Evolutionary conservation across 2,329 filamentous ascomycete species (phyloP), one percentile per base, ranked within the genome.

Genomic region (Cercospora brassicicola): DNA sequence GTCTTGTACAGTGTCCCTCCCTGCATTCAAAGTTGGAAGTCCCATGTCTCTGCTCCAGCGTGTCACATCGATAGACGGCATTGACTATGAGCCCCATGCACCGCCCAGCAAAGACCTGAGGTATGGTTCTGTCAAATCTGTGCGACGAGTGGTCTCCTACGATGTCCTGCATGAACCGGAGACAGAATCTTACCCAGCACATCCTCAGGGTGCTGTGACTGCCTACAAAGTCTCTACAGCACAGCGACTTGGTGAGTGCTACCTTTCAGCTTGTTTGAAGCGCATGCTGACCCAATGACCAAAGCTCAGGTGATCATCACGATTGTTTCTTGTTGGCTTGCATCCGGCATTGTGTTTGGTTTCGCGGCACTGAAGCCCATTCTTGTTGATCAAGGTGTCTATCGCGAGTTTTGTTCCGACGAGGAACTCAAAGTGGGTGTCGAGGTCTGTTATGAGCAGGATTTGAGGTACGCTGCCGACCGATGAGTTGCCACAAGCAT

Each of bases 331-430:
- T 94, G 91, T 78, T 86, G 93, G 61, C 84, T 96, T 69, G 88
- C 91, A 9, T 89, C 92, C 2, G 93, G 92, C 1, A 84, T 94
- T 59, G 88, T 95, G 15, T 95, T 95, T 79, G 92, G 92, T 33
- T 95, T 92, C 78, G 92, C 92, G 18, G 92, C 92, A 26, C 83
- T 96, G 70, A 96, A 95, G 77, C 92, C 92, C 0, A 86, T 95
- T 13, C 83, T 96, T 28, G 89, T 94, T 69, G 80, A 84, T 20
- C 89, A 93, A 77, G 89, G 89, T 4, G 89, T 91, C 10, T 94
- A 93, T 77, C 84, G 84, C 33, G 84, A 91, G 61, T 78, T 84
- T 15, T 94, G 92, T 75, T 85, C 83, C 2, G 68, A 81, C 56
- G 80, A 85, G 59, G 84, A 87, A 75, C 62, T 87, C 26, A 78